Evolutionary conservation across 768 basidiomycete genomes (phyloP).

Genomic region (Lactifluus echinatus): DNA sequence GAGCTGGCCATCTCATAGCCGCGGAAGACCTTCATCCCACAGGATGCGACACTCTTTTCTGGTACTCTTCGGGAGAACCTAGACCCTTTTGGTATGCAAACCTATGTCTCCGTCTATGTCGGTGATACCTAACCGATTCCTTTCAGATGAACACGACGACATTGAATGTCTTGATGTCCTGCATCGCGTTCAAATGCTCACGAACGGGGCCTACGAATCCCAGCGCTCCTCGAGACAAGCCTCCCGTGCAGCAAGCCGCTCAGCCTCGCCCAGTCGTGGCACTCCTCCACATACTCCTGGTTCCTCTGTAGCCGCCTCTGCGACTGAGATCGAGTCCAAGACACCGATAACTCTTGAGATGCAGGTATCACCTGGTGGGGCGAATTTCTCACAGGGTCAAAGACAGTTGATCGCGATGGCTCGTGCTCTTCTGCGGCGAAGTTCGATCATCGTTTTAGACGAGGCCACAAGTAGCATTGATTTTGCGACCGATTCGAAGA

Average conservation of each 20-base stretch:
- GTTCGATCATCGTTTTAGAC: constrained; percentile 68
- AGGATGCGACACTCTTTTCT: constrained; percentile 70
- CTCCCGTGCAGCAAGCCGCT: constrained; percentile 41
- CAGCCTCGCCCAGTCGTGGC: constrained; percentile 33
- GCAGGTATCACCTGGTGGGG: constrained; percentile 75
- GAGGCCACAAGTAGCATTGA: constrained; percentile 85
- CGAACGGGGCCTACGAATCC: constrained; percentile 39
- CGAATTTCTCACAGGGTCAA: constrained; percentile 91
- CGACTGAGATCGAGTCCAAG: constrained; percentile 50
- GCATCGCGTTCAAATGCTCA: constrained; percentile 70
- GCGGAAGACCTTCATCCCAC: constrained; percentile 63
- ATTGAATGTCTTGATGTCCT: constrained; percentile 74
- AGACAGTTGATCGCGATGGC: constrained; percentile 84
- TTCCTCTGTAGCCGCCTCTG: constrained; percentile 29
- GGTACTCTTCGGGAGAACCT: constrained; percentile 70
- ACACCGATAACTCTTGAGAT: constrained; percentile 59
- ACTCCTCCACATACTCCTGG: constrained; percentile 31
- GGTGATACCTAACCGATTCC: neutral
- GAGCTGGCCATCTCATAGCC: neutral
- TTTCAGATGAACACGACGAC: constrained; percentile 64
- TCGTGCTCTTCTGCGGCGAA: constrained; percentile 62
- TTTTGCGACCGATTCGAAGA: constrained; percentile 83
- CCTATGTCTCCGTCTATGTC: neutral
- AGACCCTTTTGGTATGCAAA: constrained; percentile 53
- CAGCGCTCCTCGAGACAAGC: constrained; percentile 41